A percentile compares a stretch with the other conserved stretches of the same genome.
Conservation (phyloP, 228 moss, liverwort and hornwort species). For the Sphagnum magellanicum region DNA sequence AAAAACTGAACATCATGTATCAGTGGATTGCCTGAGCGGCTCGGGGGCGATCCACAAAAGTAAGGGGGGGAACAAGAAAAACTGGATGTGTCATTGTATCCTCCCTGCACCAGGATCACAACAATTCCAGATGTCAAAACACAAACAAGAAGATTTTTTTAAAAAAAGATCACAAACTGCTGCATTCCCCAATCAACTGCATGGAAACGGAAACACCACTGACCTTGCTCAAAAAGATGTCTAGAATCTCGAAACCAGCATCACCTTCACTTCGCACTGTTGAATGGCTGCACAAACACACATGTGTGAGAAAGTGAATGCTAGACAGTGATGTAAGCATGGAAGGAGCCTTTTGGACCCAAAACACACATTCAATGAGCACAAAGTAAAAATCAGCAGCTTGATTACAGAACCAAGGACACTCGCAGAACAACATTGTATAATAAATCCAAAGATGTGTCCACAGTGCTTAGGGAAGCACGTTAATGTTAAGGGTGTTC, state of each 20-base stretch:
- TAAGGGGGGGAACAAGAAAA: conserved; percentile 97
- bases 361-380: neutral
- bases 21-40: conserved; percentile 84
- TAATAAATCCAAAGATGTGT: neutral
- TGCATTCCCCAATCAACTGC: neutral
- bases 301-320: too few species aligned
- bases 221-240: conserved; percentile 91
- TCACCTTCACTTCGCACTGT: conserved; percentile 68
- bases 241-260: conserved; percentile 88
- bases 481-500: neutral
- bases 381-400: neutral
- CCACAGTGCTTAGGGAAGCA: neutral
- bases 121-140: neutral
- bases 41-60: conserved; percentile 87
- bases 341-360: too few species aligned
- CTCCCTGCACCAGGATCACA: conserved; percentile 43
- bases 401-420: neutral
- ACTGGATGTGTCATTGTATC: conserved; percentile 74
- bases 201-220: neutral
- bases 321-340: too few species aligned
- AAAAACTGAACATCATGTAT: conserved; percentile 96
- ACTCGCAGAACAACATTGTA: neutral
- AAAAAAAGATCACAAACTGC: neutral
- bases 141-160: neutral
- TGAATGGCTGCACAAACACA: conserved; percentile 47